Evolutionary conservation across 192 early-diverging fungal species (phyloP).

Genomic region (Umbelopsis isabellina): DNA sequence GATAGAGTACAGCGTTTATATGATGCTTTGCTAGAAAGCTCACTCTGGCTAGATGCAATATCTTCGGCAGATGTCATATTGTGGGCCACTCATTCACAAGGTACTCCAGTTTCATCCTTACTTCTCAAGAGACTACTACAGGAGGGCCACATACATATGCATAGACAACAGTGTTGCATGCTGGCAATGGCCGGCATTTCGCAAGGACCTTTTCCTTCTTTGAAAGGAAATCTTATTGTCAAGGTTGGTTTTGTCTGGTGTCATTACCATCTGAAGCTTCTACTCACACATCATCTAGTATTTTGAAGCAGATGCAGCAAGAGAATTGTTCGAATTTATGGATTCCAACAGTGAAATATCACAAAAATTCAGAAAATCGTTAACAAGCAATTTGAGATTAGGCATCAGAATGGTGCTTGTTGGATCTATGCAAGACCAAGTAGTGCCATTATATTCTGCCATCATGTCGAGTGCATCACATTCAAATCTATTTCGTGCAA

Average conservation of each 20-base stretch:
- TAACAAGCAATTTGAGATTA: constrained; percentile 63
- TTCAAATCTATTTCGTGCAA: constrained; percentile 84
- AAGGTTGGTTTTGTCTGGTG: constrained; percentile 39
- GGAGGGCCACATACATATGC: constrained; percentile 63
- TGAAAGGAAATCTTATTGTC: constrained; percentile 83
- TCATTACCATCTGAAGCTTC: too few species aligned
- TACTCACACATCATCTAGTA: constrained; percentile 42
- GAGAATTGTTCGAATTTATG: constrained; percentile 95
- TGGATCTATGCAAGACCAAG: constrained; percentile 94
- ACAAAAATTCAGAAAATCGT: constrained; percentile 69
- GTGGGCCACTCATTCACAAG: constrained; percentile 93
- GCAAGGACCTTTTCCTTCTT: constrained; percentile 85
- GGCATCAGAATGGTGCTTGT: constrained; percentile 80
- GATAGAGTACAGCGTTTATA: constrained; percentile 85
- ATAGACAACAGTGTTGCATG: constrained; percentile 74
- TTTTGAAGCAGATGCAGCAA: constrained; percentile 87
- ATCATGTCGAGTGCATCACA: constrained; percentile 70
- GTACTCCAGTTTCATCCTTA: constrained; percentile 85
- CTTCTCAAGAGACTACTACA: constrained; percentile 76
- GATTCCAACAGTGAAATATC: constrained; percentile 73
- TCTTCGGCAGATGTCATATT: constrained; percentile 76
- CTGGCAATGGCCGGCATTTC: constrained; percentile 93
- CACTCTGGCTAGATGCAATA: constrained; percentile 44
- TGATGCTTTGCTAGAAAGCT: constrained; percentile 65
- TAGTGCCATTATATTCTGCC: constrained; percentile 88